phyloP scores from a whole-genome alignment of 225 moss, liverwort and hornwort species.

The Ulota crispa region DNA sequence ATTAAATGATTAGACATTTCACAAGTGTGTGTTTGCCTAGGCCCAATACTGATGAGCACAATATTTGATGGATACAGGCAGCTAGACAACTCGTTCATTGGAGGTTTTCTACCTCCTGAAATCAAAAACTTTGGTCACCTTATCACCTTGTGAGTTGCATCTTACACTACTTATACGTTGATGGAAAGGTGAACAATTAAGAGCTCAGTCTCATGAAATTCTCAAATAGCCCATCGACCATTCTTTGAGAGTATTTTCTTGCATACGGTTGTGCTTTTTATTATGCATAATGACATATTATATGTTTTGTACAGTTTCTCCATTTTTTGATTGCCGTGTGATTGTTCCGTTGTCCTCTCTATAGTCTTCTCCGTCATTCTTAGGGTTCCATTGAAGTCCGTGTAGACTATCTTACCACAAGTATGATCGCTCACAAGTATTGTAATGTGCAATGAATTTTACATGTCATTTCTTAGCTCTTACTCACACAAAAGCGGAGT shows the following conservation, averaged over 20 bases:
- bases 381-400: background rate
- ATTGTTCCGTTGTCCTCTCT: background rate
- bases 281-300: too few relatives aligned
- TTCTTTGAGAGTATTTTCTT: background rate
- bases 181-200: background rate
- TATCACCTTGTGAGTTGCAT: background rate
- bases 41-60: background rate
- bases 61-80: background rate
- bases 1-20: background rate
- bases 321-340: background rate
- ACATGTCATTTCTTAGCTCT: background rate
- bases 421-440: background rate
- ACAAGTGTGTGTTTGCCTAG: background rate
- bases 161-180: background rate
- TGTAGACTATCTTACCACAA: background rate
- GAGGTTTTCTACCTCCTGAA: background rate
- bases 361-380: background rate
- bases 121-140: background rate
- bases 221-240: background rate
- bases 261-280: background rate
- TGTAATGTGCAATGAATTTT: background rate
- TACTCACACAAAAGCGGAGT: background rate
- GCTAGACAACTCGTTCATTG: background rate
- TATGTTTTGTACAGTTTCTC: too few relatives aligned
- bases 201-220: background rate